phyloP scores from a whole-genome alignment of 1,139 yeast species.

The Scheffersomyces titani region DNA sequence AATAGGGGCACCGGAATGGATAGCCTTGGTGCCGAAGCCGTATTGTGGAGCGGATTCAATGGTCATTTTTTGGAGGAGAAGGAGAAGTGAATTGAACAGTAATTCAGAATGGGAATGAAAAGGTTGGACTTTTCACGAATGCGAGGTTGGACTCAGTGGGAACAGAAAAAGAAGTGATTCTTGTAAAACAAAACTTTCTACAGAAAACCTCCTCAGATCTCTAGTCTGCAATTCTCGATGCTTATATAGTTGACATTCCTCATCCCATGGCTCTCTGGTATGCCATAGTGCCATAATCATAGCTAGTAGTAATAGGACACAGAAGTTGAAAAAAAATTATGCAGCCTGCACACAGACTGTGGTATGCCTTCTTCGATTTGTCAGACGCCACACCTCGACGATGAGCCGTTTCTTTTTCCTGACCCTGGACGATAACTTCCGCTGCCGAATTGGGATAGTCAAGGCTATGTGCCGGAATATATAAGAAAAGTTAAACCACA shows the following conservation, averaged over 20 bases:
- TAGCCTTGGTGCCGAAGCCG: constrained; percentile 78
- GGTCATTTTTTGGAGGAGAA: constrained; percentile 6
- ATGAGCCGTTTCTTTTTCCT: background rate
- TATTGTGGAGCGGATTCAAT: constrained; percentile 16
- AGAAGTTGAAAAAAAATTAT: background rate
- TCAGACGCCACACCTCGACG: background rate
- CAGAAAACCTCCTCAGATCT: background rate
- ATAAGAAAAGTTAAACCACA: background rate
- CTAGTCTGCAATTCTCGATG: background rate
- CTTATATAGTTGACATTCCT: background rate
- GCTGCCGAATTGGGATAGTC: background rate
- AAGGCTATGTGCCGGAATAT: background rate
- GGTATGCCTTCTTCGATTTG: background rate
- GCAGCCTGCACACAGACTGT: background rate
- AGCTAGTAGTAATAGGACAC: background rate
- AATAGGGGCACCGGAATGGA: constrained; percentile 78
- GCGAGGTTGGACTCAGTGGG: background rate
- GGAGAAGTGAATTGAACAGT: constrained; percentile 9
- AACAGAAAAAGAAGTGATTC: background rate
- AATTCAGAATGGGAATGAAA: constrained; percentile 4
- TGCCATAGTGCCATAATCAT: background rate
- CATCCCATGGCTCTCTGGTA: background rate
- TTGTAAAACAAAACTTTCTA: background rate
- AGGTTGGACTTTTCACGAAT: constrained; percentile 11
- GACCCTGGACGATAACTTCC: background rate